A percentile compares a stretch with the other conserved stretches of the same genome.
Conservation (phyloP, 1,139 yeast genomes). For the Kodamaea ohmeri region DNA sequence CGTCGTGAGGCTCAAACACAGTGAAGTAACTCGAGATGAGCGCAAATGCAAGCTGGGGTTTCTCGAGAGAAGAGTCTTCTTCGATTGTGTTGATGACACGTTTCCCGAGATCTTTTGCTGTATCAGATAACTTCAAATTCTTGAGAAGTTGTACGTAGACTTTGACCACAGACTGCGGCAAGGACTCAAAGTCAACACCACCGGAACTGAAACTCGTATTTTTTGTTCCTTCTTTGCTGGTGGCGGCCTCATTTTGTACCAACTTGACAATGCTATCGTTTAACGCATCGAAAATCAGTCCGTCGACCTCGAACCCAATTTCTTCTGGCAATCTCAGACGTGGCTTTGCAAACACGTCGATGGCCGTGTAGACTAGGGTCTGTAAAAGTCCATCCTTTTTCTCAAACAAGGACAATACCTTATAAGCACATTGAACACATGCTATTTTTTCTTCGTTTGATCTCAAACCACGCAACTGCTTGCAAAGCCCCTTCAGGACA, state of each 20-base stretch:
- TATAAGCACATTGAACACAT: constrained; percentile 22
- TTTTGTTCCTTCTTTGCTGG: background rate
- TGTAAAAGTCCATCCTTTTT: constrained; percentile 4
- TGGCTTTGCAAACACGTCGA: constrained; percentile 15
- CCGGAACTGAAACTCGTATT: constrained; percentile 7
- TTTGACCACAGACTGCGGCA: constrained; percentile 9
- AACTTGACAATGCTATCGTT: constrained; percentile 7
- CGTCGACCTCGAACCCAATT: background rate
- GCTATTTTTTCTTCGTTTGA: constrained; percentile 20
- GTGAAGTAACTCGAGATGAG: constrained; percentile 13
- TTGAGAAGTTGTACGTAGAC: constrained; percentile 12
- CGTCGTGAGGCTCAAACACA: constrained; percentile 4
- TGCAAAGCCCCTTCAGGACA: constrained; percentile 17
- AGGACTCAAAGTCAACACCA: constrained; percentile 12
- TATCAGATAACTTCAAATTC: constrained; percentile 13
- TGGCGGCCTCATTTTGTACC: constrained; percentile 7
- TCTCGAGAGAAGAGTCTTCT: constrained; percentile 17
- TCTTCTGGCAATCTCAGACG: constrained; percentile 2
- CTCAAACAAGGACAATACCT: constrained; percentile 16
- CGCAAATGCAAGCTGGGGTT: constrained; percentile 16
- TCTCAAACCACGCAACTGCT: constrained; percentile 19
- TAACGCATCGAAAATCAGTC: constrained; percentile 10
- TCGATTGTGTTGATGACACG: constrained; percentile 21
- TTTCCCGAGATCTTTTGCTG: constrained; percentile 22
- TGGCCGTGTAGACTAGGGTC: constrained; percentile 9